Evolutionary conservation across 805 yeast genomes (phyloP), one percentile per base, ranked within the genome.

Genomic region (Candida sakaeoensis): DNA sequence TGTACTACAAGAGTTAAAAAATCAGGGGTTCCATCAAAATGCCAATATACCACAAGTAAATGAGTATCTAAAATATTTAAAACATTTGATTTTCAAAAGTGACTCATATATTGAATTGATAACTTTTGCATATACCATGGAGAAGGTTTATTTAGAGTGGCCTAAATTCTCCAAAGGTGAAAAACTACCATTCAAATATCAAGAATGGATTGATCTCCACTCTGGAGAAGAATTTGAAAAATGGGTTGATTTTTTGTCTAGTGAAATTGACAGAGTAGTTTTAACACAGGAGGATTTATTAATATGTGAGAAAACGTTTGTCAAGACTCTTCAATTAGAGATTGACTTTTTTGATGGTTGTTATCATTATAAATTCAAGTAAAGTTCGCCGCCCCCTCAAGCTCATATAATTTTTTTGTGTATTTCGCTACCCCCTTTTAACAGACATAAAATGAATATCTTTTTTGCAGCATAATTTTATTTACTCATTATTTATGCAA

Each of bases 171-270:
- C 12, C 3, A 5, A 22, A 23, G 7, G 14, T 8, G 4, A 10
- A 10, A 16, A 21, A 5, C 53, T 75, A 25, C 63, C 61, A 18
- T 75, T 70, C 64, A 74, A 70, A 45, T 57, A 69, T 43, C 63
- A 69, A 34, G 77, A 72, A 36, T 77, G 82, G 81, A 66, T 76
- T 30, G 65, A 56, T 33, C 53, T 76, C 37, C 81, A 76, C 46
- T 69, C 72, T 44, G 81, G 81, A 3, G 57, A 55, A 3, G 72
- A 53, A 8, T 77, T 77, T 41, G 58, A 63, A 31, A 51, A 45
- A 2, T 77, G 81, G 81, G 69, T 70, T n/a, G 46, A 57, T 3
- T 75, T 76, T 45, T 55, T 77, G 28, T 56, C 52, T 37, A 41
- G 42, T 1, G 79, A 75, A 47, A 75, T 75, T 5, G 63, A 72